phyloP scores from a whole-genome alignment of 2,329 filamentous ascomycete species.

The Corynespora cassiicola region DNA sequence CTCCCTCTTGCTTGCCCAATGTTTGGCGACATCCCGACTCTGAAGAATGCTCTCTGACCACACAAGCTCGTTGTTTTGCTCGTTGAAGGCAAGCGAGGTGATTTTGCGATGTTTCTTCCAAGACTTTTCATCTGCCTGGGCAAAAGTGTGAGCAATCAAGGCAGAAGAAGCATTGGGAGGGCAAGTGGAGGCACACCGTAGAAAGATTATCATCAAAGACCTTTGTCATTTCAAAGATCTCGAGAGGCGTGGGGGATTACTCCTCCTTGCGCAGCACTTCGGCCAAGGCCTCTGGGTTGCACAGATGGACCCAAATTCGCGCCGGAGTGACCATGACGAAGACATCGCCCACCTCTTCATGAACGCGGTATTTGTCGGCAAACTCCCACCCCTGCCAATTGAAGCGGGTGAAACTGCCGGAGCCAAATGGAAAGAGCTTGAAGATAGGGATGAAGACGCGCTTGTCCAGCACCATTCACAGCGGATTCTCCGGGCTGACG shows the following conservation, averaged over 20 bases:
- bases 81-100: constrained; percentile 28
- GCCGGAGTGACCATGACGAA: constrained; percentile 20
- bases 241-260: constrained; percentile 19
- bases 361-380: constrained; percentile 13
- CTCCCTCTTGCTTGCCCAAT: constrained; percentile 16
- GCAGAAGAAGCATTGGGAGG: neutral
- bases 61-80: constrained; percentile 33
- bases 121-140: constrained; percentile 28
- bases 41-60: constrained; percentile 25
- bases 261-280: constrained; percentile 16
- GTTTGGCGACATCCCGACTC: constrained; percentile 18
- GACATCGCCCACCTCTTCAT: constrained; percentile 16
- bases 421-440: constrained; percentile 7
- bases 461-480: constrained; percentile 20
- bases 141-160: neutral
- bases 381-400: constrained; percentile 21
- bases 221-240: constrained; percentile 25
- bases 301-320: constrained; percentile 15
- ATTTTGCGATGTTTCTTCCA: constrained; percentile 34
- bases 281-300: constrained; percentile 11
- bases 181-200: too few relatives aligned
- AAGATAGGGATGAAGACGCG: constrained; percentile 6
- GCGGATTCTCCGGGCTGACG: constrained; percentile 20
- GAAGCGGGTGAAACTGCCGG: constrained; percentile 7
- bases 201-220: constrained; percentile 28